Base-by-base conservation (phyloP, 306 rosid species). In the Fragaria ananassa region DNA sequence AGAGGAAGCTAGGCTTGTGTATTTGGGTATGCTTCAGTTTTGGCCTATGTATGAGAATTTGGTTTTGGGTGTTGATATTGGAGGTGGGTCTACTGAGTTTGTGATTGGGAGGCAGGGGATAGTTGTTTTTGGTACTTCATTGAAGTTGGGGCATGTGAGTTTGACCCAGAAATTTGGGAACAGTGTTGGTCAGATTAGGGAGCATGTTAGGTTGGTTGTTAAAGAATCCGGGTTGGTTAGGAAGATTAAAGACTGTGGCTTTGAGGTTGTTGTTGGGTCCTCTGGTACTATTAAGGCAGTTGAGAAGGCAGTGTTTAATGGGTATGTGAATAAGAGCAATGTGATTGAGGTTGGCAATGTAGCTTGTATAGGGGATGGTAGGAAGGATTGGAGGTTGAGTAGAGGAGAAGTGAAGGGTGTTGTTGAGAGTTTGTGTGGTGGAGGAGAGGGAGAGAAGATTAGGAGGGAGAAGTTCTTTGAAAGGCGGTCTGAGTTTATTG, bases 21-120 rank as follows among this genome's bases (percentile, higher is more conserved):
- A 78, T 69, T 42, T 71, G 73, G 83, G 88, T 61, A 74, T 69
- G 85, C 78, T 78, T 68, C 79, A 81, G 63, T 81, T 75, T 73
- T 61, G 72, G 41, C 81, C 85, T 29, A 5, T 78, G 27, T 58
- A 65, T 53, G 76, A 71, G 13, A 85, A 76, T 75, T 50, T 47
- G 74, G 83, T 63, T 27, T 39, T 85, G 60, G 76, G 76, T 42
- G 83, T 81, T 13, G 88, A 81, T 72, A 78, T 85, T 63, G 85
- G 81, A 66, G 85, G 88, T 50, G 88, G 88, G 76, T 78, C 88
- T 53, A 85, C 88, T 51, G 88, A 81, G 79, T 81, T 85, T 61
- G 85, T 79, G 19, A 71, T 85, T 51, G 85, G 88, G 50, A 79
- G 75, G 51, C 34, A 70, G 46, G 88, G 83, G 42, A 71, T 23